phyloP scores from a whole-genome alignment of 495 filamentous ascomycete genomes.

The Rusavskia elegans region DNA sequence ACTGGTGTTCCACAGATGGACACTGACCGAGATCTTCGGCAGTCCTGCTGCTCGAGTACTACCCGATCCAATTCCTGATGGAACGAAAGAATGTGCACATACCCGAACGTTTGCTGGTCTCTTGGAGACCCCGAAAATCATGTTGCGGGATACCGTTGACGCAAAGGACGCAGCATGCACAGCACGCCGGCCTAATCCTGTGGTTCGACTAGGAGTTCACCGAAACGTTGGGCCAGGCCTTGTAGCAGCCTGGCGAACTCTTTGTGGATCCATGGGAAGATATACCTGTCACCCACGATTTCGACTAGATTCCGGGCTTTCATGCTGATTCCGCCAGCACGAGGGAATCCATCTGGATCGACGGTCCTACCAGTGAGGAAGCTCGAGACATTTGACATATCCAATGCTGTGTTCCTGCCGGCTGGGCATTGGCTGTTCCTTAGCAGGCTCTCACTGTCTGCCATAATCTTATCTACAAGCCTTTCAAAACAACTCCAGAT shows the following conservation, averaged over 20 bases:
- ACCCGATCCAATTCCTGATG: too few relatives aligned
- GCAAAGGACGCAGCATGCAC: background rate
- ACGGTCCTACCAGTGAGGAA: constrained; percentile 46
- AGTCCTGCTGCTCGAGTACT: background rate
- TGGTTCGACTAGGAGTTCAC: constrained; percentile 20
- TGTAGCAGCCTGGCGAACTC: constrained; percentile 60
- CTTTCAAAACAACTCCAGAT: constrained; percentile 62
- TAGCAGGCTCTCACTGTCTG: constrained; percentile 33
- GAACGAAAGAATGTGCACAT: too few relatives aligned
- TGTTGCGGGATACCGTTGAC: background rate
- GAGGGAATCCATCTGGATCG: constrained; percentile 40
- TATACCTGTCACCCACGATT: constrained; percentile 68
- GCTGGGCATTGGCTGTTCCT: background rate
- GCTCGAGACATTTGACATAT: constrained; percentile 44
- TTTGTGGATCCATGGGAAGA: constrained; percentile 77
- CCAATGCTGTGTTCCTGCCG: constrained; percentile 18
- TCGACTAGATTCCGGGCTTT: constrained; percentile 68
- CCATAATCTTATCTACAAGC: constrained; percentile 60
- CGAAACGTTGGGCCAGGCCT: constrained; percentile 41
- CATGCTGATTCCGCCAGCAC: constrained; percentile 29
- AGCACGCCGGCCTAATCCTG: background rate
- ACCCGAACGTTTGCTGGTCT: too few relatives aligned
- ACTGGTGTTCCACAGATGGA: background rate
- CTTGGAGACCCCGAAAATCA: background rate
- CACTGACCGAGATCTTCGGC: background rate